These are phyloP conservation scores for Chalciporus piperatoides DNA, from an alignment of 1,284 basidiomycete species.

Conservation along the genomic window DNA sequence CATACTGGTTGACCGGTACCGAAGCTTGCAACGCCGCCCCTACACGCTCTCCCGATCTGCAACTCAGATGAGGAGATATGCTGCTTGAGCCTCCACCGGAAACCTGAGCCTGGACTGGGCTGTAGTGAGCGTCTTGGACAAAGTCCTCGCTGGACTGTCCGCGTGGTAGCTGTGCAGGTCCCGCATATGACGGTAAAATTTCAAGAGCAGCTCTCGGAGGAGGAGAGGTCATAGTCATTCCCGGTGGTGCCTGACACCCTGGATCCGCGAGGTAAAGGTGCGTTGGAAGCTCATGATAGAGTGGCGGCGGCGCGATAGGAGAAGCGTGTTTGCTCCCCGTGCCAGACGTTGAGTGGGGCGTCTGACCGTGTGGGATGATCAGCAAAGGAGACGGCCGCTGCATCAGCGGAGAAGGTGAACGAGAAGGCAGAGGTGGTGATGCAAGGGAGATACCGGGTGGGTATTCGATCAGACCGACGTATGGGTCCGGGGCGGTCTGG, in stretches of 20 bases:
- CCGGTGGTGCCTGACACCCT: constrained; percentile 24
- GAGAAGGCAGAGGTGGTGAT: constrained; percentile 13
- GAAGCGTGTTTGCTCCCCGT: constrained; percentile 11
- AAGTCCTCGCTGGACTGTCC: constrained; percentile 14
- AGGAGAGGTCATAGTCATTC: constrained; percentile 16
- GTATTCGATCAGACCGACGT: constrained; percentile 9
- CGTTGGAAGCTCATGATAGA: constrained; percentile 18
- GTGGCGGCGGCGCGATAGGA: constrained; percentile 17
- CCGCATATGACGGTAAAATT: constrained; percentile 4
- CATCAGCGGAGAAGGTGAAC: constrained; percentile 13
- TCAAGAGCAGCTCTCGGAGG: constrained; percentile 21
- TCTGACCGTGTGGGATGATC: constrained; percentile 12
- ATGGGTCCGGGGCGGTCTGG: constrained; percentile 7
- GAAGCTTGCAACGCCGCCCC: constrained; percentile 2
- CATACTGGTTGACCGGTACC: constrained; percentile 6
- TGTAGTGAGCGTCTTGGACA: constrained; percentile 8
- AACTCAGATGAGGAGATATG: not conserved
- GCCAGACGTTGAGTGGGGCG: constrained; percentile 1
- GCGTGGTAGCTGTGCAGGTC: constrained; percentile 3
- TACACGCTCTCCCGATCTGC: constrained; percentile 8
- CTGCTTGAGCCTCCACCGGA: not conserved
- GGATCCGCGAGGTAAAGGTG: constrained; percentile 22
- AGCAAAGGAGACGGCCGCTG: constrained; percentile 15
- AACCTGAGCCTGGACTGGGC: not conserved
- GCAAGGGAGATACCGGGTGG: constrained; percentile 20